A percentile compares a stretch with the other conserved stretches of the same genome.
phyloP scores from a whole-genome alignment of 108 stramenopile species.

The Skeletonema potamos region DNA sequence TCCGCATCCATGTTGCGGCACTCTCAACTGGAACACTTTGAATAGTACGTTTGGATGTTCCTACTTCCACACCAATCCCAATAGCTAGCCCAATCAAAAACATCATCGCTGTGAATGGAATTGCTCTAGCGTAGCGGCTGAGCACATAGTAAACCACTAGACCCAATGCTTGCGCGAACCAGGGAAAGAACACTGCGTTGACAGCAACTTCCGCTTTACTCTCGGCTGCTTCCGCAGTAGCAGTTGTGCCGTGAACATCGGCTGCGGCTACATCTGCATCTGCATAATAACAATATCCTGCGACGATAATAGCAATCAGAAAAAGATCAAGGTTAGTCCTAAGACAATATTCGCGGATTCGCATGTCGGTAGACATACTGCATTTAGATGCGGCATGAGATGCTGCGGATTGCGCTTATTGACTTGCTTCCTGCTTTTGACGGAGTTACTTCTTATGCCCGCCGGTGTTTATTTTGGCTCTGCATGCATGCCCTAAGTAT shows the following conservation, averaged over 20 bases:
- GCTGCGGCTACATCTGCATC: background rate
- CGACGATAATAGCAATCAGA: background rate
- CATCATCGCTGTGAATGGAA: slow-evolving; percentile 60
- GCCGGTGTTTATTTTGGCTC: too few species aligned
- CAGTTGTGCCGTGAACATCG: background rate
- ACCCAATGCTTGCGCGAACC: slow-evolving; percentile 52
- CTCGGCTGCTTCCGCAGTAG: background rate
- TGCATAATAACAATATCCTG: background rate
- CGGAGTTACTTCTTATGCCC: too few species aligned
- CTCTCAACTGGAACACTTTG: background rate
- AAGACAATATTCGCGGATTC: background rate
- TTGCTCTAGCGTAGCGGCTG: slow-evolving; percentile 23
- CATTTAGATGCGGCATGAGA: too few species aligned
- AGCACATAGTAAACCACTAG: slow-evolving; percentile 50
- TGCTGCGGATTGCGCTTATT: too few species aligned
- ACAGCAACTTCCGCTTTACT: slow-evolving; percentile 1
- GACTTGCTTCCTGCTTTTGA: too few species aligned
- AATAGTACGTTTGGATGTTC: background rate
- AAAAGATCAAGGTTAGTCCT: background rate
- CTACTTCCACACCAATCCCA: slow-evolving; percentile 19
- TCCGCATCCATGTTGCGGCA: slow-evolving; percentile 10
- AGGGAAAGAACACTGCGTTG: slow-evolving; percentile 59
- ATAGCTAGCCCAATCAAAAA: slow-evolving; percentile 60
- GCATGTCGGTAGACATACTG: background rate
- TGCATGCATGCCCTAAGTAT: too few species aligned